Evolutionary conservation across 2,329 filamentous ascomycete genomes (phyloP), one percentile per base, ranked within the genome.

Genomic region (Exophiala bonariae): DNA sequence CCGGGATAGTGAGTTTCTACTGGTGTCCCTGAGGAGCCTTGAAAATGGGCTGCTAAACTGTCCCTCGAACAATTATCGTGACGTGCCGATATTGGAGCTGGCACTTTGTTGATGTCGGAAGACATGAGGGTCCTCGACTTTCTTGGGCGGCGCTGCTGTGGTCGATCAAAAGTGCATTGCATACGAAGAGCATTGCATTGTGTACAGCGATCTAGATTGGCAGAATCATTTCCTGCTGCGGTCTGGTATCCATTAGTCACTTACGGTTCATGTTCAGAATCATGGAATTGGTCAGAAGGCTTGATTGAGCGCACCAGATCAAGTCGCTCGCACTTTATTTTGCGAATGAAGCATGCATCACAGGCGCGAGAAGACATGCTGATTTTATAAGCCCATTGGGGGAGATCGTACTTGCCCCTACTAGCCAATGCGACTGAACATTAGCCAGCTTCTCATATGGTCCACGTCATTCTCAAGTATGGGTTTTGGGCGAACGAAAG

Each of bases 311-410:
- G 22, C 17, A 30, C 37, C 20, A 14, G 32, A n/a, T 5, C 13
- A 7, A 18, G 7, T 30, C 13, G 20, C 18, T 30, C 20, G 13
- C 37, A 40, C 14, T 30, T 28, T 2, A 28, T 40, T 14, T 28
- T 40, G 17, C 37, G 18, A 20, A 40, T 28, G 16, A 14, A 40
- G 37, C 37, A 40, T 11, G 37, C 37, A 28, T 40, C 37, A 30
- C 37, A 28, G n/a, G 37, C 19, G 22, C 37, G 37, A 30, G 17
- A 22, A 11, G 33, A 36, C 23, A 26, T 6, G 23, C 23, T 26
- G 23, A 6, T 26, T 26, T 26, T 11, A 26, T 26, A 6, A 26
- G n/a, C n/a, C n/a, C 23, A 11, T 11, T 26, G 23, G 23, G 6
- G 23, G 23, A 26, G 23, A 11, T 26, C 23, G 11, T 11, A 6